phyloP scores from a whole-genome alignment of 495 filamentous ascomycete species.

The Tuber melanosporum region DNA sequence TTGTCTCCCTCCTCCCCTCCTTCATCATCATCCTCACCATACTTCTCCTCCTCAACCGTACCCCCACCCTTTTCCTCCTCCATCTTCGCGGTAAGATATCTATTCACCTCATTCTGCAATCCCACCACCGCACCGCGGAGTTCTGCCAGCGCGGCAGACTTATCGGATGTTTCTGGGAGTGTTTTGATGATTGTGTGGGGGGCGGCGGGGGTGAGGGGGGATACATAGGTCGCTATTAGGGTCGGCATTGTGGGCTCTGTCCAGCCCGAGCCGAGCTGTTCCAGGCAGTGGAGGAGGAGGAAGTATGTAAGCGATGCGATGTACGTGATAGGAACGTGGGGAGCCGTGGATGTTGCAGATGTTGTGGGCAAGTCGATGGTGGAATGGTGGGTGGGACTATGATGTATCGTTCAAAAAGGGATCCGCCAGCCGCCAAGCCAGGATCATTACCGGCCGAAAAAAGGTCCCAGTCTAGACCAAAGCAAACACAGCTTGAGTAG shows the following conservation, averaged over 20 bases:
- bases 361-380: neutral
- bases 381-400: neutral
- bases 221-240: conserved; percentile 55
- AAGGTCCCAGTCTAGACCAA: too few species aligned
- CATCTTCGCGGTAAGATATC: conserved; percentile 78
- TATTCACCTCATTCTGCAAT: conserved; percentile 71
- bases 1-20: conserved; percentile 88
- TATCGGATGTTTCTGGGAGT: conserved; percentile 47
- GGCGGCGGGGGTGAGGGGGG: conserved; percentile 47
- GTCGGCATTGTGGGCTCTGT: conserved; percentile 15
- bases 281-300: neutral
- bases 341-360: neutral
- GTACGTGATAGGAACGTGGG: neutral
- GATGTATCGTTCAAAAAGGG: too few species aligned
- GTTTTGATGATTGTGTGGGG: conserved; percentile 46
- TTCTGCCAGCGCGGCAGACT: conserved; percentile 59
- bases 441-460: neutral
- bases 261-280: neutral
- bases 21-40: conserved; percentile 57
- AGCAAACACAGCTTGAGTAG: too few species aligned
- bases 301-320: neutral
- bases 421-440: neutral
- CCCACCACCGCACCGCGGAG: conserved; percentile 56
- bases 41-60: conserved; percentile 44
- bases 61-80: conserved; percentile 66